Evolutionary conservation across 1,284 basidiomycete species (phyloP).

Genomic region (Peniophora sp.): DNA sequence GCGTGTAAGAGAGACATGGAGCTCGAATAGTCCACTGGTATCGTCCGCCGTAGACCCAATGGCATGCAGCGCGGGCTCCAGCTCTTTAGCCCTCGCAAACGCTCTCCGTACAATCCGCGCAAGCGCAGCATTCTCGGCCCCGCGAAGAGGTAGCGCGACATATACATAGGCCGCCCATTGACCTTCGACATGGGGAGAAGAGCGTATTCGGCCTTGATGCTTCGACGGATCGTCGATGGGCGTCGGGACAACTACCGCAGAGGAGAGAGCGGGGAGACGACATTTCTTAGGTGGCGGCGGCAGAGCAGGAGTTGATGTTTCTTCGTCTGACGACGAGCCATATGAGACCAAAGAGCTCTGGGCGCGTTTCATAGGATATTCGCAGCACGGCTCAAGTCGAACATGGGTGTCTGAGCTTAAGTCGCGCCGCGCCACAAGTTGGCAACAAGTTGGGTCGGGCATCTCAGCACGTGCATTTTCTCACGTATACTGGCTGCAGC

Average conservation of each 20-base stretch:
- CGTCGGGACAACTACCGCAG: conserved; percentile 33
- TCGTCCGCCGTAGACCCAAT: conserved; percentile 24
- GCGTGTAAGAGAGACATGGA: conserved; percentile 71
- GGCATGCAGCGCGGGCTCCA: conserved; percentile 39
- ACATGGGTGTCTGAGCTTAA: no score
- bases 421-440: no score
- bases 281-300: conserved; percentile 25
- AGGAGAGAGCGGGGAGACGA: conserved; percentile 52
- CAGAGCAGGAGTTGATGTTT: neutral
- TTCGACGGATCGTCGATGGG: conserved; percentile 59
- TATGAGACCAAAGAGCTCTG: neutral
- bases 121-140: conserved; percentile 29
- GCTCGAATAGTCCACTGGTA: conserved; percentile 21
- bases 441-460: no score
- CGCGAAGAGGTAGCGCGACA: conserved; percentile 41
- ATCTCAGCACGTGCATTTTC: no score
- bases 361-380: neutral
- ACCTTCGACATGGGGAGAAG: conserved; percentile 69
- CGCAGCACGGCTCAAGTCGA: no score
- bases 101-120: conserved; percentile 40
- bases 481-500: no score
- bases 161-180: conserved; percentile 75
- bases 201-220: conserved; percentile 75
- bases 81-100: conserved; percentile 32
- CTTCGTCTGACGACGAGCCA: neutral